phyloP scores from a whole-genome alignment of 345 rosid genomes.

The Angophora floribunda region DNA sequence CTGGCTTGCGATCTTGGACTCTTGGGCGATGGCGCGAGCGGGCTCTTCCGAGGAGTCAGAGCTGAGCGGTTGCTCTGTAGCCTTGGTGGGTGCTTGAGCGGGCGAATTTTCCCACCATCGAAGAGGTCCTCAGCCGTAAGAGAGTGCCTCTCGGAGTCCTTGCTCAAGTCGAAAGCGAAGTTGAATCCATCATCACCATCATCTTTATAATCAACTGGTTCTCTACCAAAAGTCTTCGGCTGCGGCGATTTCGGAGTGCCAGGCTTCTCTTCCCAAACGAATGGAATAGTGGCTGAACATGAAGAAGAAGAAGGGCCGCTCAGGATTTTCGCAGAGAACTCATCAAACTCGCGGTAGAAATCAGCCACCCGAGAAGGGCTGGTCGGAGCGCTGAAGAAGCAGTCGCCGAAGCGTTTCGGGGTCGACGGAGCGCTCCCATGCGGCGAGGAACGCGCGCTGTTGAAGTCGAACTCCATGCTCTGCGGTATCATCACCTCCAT shows the following conservation, averaged over 20 bases:
- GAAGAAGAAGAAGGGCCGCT: background rate
- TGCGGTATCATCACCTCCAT: conserved; percentile 50
- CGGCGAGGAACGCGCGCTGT: conserved; percentile 22
- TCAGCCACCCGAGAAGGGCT: conserved; percentile 58
- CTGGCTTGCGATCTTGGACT: conserved; percentile 52
- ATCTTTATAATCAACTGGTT: background rate
- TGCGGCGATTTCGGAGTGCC: conserved; percentile 41
- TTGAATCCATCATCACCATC: conserved; percentile 2
- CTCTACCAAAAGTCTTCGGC: background rate
- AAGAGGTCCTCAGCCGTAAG: conserved; percentile 67
- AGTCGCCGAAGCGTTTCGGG: conserved; percentile 44
- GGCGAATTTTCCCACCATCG: conserved; percentile 63
- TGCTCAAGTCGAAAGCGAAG: conserved; percentile 42
- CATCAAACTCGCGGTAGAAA: conserved; percentile 38
- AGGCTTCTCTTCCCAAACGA: conserved; percentile 55
- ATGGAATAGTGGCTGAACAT: conserved; percentile 18
- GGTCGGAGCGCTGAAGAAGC: conserved; percentile 60
- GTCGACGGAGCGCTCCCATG: conserved; percentile 53
- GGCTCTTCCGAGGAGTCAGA: conserved; percentile 4
- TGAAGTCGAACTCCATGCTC: conserved; percentile 45
- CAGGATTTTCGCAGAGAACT: background rate
- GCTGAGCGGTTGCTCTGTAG: conserved; percentile 1
- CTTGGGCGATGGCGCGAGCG: conserved; percentile 23
- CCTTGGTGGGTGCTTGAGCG: conserved; percentile 60
- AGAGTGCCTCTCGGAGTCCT: conserved; percentile 20